Evolutionary conservation across 306 rosid genomes (phyloP).

Genomic region (Sicyos edulis): DNA sequence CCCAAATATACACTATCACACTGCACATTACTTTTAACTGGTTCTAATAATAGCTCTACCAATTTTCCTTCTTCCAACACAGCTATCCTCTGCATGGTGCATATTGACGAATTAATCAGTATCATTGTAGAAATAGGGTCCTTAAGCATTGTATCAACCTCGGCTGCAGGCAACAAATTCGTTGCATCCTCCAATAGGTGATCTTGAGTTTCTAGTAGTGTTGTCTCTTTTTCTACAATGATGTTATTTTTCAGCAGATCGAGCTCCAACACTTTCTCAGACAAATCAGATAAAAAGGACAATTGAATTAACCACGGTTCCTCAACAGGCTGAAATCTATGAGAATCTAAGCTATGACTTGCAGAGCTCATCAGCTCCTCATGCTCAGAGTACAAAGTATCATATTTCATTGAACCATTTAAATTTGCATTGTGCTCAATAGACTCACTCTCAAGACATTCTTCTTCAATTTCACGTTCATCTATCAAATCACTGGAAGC

Average conservation of each 20-base stretch:
- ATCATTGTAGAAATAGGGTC: slow-evolving; percentile 57
- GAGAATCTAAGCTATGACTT: slow-evolving; percentile 33
- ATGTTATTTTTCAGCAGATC: slow-evolving; percentile 35
- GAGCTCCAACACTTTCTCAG: slow-evolving; percentile 38
- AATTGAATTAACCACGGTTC: slow-evolving; percentile 75
- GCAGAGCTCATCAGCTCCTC: slow-evolving; percentile 28
- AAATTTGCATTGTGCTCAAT: slow-evolving; percentile 30
- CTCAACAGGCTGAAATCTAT: slow-evolving; percentile 65
- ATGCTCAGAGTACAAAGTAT: slow-evolving; percentile 31
- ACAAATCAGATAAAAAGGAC: slow-evolving; percentile 28
- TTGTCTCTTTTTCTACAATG: slow-evolving; percentile 29
- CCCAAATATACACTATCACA: slow-evolving; percentile 90
- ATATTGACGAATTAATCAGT: slow-evolving; percentile 86
- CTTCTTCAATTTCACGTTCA: slow-evolving; percentile 44
- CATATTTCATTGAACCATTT: slow-evolving; percentile 33
- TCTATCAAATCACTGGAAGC: slow-evolving; percentile 98
- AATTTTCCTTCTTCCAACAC: slow-evolving; percentile 72
- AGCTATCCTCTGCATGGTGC: slow-evolving; percentile 99
- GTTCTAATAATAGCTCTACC: slow-evolving; percentile 85
- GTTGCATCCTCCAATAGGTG: slow-evolving; percentile 27
- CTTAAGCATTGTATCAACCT: slow-evolving; percentile 31
- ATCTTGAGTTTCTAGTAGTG: slow-evolving; percentile 28
- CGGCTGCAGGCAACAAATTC: slow-evolving; percentile 46
- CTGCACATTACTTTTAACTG: slow-evolving; percentile 88
- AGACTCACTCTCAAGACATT: slow-evolving; percentile 38